Evolutionary conservation across 208 protist species (phyloP).

Genomic region (Acanthamoeba culbertsoni): DNA sequence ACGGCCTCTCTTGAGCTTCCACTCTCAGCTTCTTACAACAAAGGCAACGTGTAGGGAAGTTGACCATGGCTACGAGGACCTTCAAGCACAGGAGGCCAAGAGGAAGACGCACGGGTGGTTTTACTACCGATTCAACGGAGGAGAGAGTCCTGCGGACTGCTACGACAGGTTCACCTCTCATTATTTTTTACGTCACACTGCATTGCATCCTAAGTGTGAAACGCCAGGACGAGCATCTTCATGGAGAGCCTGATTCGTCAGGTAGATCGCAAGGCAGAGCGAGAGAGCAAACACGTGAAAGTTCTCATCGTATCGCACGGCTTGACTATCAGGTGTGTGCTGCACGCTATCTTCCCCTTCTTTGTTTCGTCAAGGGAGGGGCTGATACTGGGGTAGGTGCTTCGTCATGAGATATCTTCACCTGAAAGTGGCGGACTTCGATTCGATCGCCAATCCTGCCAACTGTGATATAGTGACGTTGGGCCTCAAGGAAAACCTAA

Average conservation of each 20-base stretch:
- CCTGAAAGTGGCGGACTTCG: neutral
- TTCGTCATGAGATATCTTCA: slow-evolving; percentile 28
- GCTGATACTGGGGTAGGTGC: neutral
- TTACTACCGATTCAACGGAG: neutral
- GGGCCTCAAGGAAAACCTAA: slow-evolving; percentile 15
- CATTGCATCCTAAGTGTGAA: neutral
- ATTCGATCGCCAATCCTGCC: slow-evolving; percentile 8
- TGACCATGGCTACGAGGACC: slow-evolving; percentile 16
- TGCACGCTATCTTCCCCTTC: neutral
- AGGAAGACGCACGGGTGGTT: slow-evolving; percentile 6
- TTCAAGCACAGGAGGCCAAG: slow-evolving; percentile 34
- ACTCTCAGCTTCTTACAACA: neutral
- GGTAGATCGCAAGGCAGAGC: slow-evolving; percentile 3
- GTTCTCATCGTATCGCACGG: slow-evolving; percentile 30
- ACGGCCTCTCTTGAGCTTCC: neutral
- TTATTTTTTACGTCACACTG: neutral
- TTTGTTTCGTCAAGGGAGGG: neutral
- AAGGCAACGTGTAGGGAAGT: neutral
- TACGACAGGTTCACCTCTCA: neutral
- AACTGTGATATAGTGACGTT: slow-evolving; percentile 29
- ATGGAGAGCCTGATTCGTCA: slow-evolving; percentile 34
- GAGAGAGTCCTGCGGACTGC: neutral
- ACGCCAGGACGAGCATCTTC: slow-evolving; percentile 5
- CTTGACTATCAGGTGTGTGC: neutral
- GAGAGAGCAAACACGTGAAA: neutral